Evolutionary conservation across 2,329 filamentous ascomycete genomes (phyloP), one percentile per base, ranked within the genome.

Genomic region (Aspergillus sp.): DNA sequence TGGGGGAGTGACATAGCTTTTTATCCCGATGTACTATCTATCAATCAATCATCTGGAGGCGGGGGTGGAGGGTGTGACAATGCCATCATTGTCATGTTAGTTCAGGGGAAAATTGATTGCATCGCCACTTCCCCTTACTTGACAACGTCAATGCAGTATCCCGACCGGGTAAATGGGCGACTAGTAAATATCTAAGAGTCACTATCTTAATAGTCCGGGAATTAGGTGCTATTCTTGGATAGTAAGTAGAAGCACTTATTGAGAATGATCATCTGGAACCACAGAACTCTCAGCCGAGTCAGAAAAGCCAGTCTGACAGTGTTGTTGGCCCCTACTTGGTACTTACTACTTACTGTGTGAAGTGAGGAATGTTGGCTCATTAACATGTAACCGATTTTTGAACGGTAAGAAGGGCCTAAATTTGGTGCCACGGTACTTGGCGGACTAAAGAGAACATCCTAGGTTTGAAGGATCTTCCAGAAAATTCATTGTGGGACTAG

Each of bases 401-500:
- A 49, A n/a, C 13, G 4, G 21, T 30, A 30, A 30, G 47, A 19
- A 30, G 15, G 25, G 8, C 47, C 25, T 30, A 30, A 32, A 12
- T 32, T 30, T 15, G 47, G 28, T 25, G 47, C 9, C n/a, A 50
- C 4, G 25, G 12, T 12, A 21, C 2, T 50, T 50, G n/a, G 47
- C 9, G 47, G 30, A 19, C 25, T 50, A 50, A 19, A 19, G 17
- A 43, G 21, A 50, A 6, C 9, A 13, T 12, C 23, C 9, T 50
- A 50, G 5, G n/a, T 50, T 50, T 10, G 47, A 50, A 28, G 17
- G 25, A 50, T 32, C 10, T 49, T 50, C 47, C 30, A 50, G 47
- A 50, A 50, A 50, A 50, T 30, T 50, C 47, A 32, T 25, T 50
- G 47, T 28, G 47, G 47, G 47, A 50, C 25, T 30, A 32, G 47